These are phyloP conservation scores for Candida coquimbonensis DNA, from an alignment of 805 yeast genomes.

Conservation along the genomic window DNA sequence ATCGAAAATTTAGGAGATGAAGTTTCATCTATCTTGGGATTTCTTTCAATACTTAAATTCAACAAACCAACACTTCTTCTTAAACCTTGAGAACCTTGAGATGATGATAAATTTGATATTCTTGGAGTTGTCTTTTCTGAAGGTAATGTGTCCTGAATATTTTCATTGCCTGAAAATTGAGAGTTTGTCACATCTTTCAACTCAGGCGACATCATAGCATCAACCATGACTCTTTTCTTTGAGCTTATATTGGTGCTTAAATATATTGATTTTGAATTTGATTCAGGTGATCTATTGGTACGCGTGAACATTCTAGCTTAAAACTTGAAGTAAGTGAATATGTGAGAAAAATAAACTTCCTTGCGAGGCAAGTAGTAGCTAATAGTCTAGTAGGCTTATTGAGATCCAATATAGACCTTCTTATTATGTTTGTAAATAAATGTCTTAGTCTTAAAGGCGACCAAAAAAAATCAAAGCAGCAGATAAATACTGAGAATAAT, in stretches of 20 bases:
- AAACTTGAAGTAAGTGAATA: too few species aligned
- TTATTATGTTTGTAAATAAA: too few species aligned
- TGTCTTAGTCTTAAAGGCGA: too few species aligned
- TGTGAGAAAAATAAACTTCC: too few species aligned
- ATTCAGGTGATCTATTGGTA: constrained; percentile 7
- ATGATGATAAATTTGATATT: constrained; percentile 16
- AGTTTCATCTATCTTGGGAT: constrained; percentile 17
- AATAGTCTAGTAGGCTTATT: too few species aligned
- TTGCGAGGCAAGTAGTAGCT: too few species aligned
- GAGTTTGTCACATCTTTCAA: constrained; percentile 14
- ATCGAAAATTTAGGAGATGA: constrained; percentile 19
- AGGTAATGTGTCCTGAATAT: constrained; percentile 1
- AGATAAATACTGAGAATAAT: too few species aligned
- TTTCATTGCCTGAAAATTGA: constrained; percentile 6
- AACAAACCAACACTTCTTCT: constrained; percentile 48
- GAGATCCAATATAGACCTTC: too few species aligned
- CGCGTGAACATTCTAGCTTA: constrained; percentile 11
- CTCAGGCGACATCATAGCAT: constrained; percentile 22
- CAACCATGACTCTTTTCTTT: constrained; percentile 21
- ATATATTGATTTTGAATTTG: background rate
- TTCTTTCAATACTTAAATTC: constrained; percentile 39
- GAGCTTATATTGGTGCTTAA: constrained; percentile 3
- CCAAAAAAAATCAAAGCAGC: too few species aligned
- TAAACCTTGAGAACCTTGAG: constrained; percentile 27
- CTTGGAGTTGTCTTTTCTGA: constrained; percentile 17